A percentile compares a stretch with the other conserved stretches of the same genome.
Conservation (phyloP, 139 green algal genomes). For the Coelastrella sp. region DNA sequence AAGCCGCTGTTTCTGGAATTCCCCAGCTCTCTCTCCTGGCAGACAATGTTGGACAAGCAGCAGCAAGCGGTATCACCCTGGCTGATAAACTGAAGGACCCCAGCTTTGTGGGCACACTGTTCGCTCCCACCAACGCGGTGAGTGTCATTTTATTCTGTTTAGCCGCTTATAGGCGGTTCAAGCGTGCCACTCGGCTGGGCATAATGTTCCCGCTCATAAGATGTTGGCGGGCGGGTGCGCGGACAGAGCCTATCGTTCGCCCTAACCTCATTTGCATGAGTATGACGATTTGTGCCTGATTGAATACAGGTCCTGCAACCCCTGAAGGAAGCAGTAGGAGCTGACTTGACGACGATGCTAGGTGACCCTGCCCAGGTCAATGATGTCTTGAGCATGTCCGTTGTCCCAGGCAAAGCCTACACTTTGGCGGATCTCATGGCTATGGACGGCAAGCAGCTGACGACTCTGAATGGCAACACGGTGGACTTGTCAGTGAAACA, state of each 20-base stretch:
- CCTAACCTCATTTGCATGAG: not conserved
- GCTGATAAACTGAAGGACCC: not conserved
- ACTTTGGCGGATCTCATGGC: constrained; percentile 3
- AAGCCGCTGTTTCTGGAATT: constrained; percentile 8
- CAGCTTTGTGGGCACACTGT: constrained; percentile 40
- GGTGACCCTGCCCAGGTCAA: constrained; percentile 32
- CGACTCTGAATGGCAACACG: constrained; percentile 20
- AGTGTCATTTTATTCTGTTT: not conserved
- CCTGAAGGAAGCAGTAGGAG: constrained; percentile 23
- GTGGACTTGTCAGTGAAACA: constrained; percentile 11
- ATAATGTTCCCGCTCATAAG: not conserved
- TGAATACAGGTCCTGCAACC: constrained; percentile 15
- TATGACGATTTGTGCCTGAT: not conserved
- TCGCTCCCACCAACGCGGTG: constrained; percentile 26
- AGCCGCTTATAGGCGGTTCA: not conserved
- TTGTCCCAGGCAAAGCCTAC: not conserved
- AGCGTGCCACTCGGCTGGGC: not conserved
- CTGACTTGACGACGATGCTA: constrained; percentile 15
- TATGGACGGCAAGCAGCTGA: constrained; percentile 8
- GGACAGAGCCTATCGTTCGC: too few species aligned
- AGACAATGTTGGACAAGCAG: constrained; percentile 3
- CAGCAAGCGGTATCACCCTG: not conserved
- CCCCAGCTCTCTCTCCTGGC: constrained; percentile 40
- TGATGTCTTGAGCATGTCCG: constrained; percentile 29
- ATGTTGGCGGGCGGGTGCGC: too few species aligned